These are phyloP conservation scores for Oleoguttula mirabilis DNA, from an alignment of 495 filamentous ascomycete genomes.

Conservation along the genomic window DNA sequence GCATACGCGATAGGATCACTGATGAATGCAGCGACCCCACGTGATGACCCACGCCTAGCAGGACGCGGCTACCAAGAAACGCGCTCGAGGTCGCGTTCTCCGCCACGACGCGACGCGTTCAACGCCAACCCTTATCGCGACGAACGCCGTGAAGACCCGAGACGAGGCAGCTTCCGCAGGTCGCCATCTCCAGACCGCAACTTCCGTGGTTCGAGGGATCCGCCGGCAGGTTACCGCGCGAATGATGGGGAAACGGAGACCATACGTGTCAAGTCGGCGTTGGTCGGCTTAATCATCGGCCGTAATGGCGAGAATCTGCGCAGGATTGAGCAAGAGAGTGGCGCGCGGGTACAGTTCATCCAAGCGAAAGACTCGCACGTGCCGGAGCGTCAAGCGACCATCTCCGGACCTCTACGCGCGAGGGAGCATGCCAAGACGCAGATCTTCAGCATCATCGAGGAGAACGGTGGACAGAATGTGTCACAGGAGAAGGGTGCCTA, in stretches of 20 bases:
- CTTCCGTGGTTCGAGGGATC: slow-evolving; percentile 30
- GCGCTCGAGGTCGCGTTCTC: slow-evolving; percentile 60
- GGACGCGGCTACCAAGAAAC: slow-evolving; percentile 35
- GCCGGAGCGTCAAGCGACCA: slow-evolving; percentile 61
- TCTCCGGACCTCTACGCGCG: slow-evolving; percentile 53
- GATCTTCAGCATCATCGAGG: slow-evolving; percentile 70
- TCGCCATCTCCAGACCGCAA: slow-evolving; percentile 34
- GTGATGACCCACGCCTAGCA: slow-evolving; percentile 30
- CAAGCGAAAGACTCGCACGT: slow-evolving; percentile 53
- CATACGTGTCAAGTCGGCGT: slow-evolving; percentile 60
- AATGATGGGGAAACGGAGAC: slow-evolving; percentile 52
- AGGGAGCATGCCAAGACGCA: slow-evolving; percentile 58
- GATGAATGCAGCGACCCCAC: slow-evolving; percentile 4
- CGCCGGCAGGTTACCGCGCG: slow-evolving; percentile 6
- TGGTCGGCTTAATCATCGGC: slow-evolving; percentile 76
- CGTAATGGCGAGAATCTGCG: slow-evolving; percentile 70
- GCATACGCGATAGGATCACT: too few species aligned
- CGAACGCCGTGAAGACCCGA: slow-evolving; percentile 55
- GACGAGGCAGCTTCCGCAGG: slow-evolving; percentile 27
- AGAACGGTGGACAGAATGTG: slow-evolving; percentile 53
- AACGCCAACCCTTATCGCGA: slow-evolving; percentile 64
- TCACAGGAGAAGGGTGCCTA: slow-evolving; percentile 22
- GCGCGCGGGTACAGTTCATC: slow-evolving; percentile 69
- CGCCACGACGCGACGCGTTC: slow-evolving; percentile 45
- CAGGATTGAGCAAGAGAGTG: slow-evolving; percentile 61